These are phyloP conservation scores for Capronia coronata DNA, from an alignment of 2,329 filamentous ascomycete genomes.

Conservation along the genomic window DNA sequence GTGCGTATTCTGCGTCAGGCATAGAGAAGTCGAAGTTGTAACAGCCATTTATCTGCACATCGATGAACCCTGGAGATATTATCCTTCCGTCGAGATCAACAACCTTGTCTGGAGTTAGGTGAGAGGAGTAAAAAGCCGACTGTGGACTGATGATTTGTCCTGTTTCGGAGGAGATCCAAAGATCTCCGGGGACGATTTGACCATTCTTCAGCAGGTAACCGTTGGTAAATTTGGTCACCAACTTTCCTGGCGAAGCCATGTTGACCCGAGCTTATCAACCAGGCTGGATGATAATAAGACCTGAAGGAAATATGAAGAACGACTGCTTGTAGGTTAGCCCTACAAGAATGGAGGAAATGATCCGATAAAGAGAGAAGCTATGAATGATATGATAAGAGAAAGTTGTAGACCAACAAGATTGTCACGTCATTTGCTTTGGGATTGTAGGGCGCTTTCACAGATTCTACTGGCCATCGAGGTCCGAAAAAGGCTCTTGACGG, in stretches of 20 bases:
- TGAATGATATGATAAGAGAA: constrained; percentile 33
- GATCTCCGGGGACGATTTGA: constrained; percentile 64
- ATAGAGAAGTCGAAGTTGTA: constrained; percentile 88
- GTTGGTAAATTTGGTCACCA: constrained; percentile 82
- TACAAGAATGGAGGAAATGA: constrained; percentile 21
- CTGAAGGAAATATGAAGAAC: constrained; percentile 8
- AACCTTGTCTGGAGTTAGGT: constrained; percentile 58
- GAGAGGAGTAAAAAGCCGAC: constrained; percentile 48
- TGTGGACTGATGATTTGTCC: constrained; percentile 74
- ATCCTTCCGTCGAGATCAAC: constrained; percentile 79
- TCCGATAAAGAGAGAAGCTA: constrained; percentile 55
- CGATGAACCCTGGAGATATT: constrained; percentile 77
- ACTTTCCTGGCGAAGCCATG: constrained; percentile 32
- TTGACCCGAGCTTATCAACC: constrained; percentile 33
- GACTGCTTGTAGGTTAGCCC: constrained; percentile 21
- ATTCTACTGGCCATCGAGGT: constrained; percentile 14
- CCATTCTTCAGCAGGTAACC: constrained; percentile 68
- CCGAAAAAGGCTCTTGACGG: constrained; percentile 13
- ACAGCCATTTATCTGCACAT: constrained; percentile 85
- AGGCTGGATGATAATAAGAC: constrained; percentile 25
- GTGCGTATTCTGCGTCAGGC: constrained; percentile 61
- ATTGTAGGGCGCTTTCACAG: not conserved
- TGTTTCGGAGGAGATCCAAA: constrained; percentile 79
- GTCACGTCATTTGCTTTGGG: constrained; percentile 22
- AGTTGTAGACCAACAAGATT: not conserved